Evolutionary conservation across 768 basidiomycete genomes (phyloP), one percentile per base, ranked within the genome.

Genomic region (Leccinellum albellum): DNA sequence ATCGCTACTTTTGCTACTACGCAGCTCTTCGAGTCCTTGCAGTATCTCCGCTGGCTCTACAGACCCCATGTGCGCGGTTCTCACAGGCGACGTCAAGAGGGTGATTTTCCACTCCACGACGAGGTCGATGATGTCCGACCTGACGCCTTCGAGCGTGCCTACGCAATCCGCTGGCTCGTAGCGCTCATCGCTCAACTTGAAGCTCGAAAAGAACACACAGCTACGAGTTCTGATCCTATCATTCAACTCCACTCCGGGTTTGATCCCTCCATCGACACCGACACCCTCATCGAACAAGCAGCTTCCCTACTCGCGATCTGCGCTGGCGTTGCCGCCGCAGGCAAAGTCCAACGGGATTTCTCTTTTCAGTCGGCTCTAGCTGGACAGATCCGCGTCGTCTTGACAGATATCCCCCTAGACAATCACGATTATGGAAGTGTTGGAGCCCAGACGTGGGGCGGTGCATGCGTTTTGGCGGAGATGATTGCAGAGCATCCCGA

Each of bases 391-490:
- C 62, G 72, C 12, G 72, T 88, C 12, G 66, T 75, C 51, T 64
- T 94, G 50, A 84, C 76, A 29, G 92, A 94, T 67, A 79, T 85
- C 2, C 83, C 89, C 2, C 72, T 92, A 44, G 80, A 85, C 50
- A 85, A 89, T 54, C 73, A 78, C n/a, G 87, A 90, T 61, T 86
- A 83, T 60, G 73, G 76, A 13, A 88, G 85, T 54, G 84, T 92
- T 17, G 92, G 92, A 1, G 85, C 90, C 26, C 92, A 94, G 73
- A 94, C 91, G 0, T 95, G 92, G 93, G 91, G 91, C 4, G 84
- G 87, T 10, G 87, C 90, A 3, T 91, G 87, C 61, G 82, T 94
- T 7, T 77, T 95, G 54, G 82, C 91, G 0, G 87, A 91, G 66
- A 79, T 85, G 72, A 82, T 94, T 40, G 81, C 80, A 3, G 78